Evolutionary conservation across 208 protist species (phyloP).

Genomic region (Trypanosoma melophagium): DNA sequence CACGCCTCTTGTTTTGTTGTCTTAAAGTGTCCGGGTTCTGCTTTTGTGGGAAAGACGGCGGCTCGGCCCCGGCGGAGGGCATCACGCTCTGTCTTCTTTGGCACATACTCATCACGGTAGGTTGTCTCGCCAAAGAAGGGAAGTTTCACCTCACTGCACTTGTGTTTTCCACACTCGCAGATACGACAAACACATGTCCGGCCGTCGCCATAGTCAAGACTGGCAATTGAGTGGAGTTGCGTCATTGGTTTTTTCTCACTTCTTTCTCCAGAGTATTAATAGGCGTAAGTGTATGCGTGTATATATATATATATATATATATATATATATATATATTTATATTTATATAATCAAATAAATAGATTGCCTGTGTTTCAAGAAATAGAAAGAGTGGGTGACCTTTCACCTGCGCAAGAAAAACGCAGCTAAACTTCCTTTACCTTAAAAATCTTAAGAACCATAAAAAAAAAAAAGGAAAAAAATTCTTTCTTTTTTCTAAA

Average conservation of each 20-base stretch:
- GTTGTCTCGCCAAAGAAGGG: conserved; percentile 85
- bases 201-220: conserved; percentile 87
- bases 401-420: not conserved
- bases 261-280: not conserved
- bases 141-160: conserved; percentile 71
- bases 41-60: conserved; percentile 69
- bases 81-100: conserved; percentile 67
- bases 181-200: conserved; percentile 89
- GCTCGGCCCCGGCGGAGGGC: conserved; percentile 36
- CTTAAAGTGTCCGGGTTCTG: conserved; percentile 85
- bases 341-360: conserved; percentile 12
- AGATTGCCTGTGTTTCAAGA: not conserved
- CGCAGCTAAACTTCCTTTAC: not conserved
- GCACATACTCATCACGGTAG: conserved; percentile 87
- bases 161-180: conserved; percentile 85
- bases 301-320: too few species aligned
- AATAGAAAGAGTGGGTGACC: too few species aligned
- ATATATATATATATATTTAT: not conserved
- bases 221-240: conserved; percentile 83
- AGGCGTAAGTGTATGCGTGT: not conserved
- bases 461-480: not conserved
- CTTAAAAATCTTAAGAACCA: not conserved
- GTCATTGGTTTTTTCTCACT: conserved; percentile 54
- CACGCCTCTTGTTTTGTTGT: conserved; percentile 89
- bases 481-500: not conserved